A percentile compares a stretch with the other conserved stretches of the same genome.
phyloP scores from a whole-genome alignment of 2,329 filamentous ascomycete species.

The Macrophomina phaseolina region DNA sequence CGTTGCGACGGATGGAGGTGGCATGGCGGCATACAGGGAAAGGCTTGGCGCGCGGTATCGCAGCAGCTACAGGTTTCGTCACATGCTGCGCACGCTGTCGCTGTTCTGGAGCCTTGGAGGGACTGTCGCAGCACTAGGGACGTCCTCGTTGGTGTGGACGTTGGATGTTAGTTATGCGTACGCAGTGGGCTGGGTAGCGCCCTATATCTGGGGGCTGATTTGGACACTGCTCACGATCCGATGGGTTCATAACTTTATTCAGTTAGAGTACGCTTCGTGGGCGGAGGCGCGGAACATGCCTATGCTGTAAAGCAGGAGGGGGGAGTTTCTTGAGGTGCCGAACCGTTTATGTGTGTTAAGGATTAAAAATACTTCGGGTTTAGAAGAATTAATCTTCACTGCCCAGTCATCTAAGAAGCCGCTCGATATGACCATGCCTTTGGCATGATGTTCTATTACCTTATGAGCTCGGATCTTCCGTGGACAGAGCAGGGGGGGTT shows the following conservation, averaged over 20 bases:
- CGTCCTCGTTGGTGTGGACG: not conserved
- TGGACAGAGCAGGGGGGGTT: too few species aligned
- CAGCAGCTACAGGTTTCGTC: not conserved
- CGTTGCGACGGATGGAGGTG: not conserved
- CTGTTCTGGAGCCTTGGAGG: conserved; percentile 11
- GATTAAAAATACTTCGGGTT: too few species aligned
- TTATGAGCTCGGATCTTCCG: too few species aligned
- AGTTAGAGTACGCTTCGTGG: not conserved
- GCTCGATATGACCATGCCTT: too few species aligned
- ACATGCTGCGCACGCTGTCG: conserved; percentile 5
- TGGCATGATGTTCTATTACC: too few species aligned
- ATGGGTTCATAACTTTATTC: not conserved
- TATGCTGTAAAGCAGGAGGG: too few species aligned
- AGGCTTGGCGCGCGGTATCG: not conserved
- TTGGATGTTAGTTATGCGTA: not conserved
- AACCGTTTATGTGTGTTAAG: too few species aligned
- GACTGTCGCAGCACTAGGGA: not conserved
- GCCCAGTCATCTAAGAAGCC: too few species aligned
- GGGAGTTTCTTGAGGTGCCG: too few species aligned
- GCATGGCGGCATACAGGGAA: not conserved
- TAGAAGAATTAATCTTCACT: too few species aligned
- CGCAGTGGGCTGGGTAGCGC: not conserved
- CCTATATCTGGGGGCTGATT: not conserved
- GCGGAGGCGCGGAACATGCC: not conserved
- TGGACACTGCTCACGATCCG: not conserved